Evolutionary conservation across 108 stramenopile species (phyloP).

Genomic region (Craspedostauros australis): DNA sequence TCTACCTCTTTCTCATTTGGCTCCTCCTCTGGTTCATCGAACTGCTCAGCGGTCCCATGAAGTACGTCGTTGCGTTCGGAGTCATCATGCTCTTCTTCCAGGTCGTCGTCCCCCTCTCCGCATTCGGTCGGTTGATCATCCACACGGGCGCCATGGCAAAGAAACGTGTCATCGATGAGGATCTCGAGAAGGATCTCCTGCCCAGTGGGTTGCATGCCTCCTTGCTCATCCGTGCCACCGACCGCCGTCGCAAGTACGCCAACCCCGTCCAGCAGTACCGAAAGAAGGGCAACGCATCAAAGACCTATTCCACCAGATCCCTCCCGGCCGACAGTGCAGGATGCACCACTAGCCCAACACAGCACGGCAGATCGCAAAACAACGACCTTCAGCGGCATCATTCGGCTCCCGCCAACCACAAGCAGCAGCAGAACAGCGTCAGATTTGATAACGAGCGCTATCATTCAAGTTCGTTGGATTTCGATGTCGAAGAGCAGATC

Average conservation of each 20-base stretch:
- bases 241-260: slow-evolving; percentile 5
- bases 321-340: no score
- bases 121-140: slow-evolving; percentile 48
- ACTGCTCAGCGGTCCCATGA: slow-evolving; percentile 8
- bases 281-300: background rate
- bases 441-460: no score
- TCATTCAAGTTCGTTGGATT: no score
- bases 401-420: background rate
- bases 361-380: no score
- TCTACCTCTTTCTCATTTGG: slow-evolving; percentile 41
- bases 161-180: slow-evolving; percentile 29
- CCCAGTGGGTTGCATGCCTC: slow-evolving; percentile 39
- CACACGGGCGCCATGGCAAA: slow-evolving; percentile 47
- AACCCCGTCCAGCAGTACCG: slow-evolving; percentile 17
- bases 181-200: slow-evolving; percentile 30
- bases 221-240: slow-evolving; percentile 31
- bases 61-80: slow-evolving; percentile 1
- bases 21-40: slow-evolving; percentile 30
- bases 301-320: no score
- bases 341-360: no score
- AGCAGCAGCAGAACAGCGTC: background rate
- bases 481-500: no score
- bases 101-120: slow-evolving; percentile 26
- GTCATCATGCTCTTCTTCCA: slow-evolving; percentile 24
- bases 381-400: background rate